These are phyloP conservation scores for Phaffomyces thermotolerans DNA, from an alignment of 805 yeast genomes.

Conservation along the genomic window DNA sequence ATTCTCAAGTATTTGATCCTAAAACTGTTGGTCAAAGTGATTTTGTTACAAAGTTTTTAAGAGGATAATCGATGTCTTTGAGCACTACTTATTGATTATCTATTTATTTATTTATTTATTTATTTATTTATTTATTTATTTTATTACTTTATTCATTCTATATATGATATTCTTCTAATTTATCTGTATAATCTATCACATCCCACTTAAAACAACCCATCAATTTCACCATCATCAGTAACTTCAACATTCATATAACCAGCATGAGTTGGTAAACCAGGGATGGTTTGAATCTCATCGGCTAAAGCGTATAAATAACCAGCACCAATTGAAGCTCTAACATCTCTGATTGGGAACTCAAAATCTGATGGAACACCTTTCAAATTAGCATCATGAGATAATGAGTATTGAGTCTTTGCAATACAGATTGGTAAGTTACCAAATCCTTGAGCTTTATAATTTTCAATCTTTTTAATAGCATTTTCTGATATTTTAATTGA, in stretches of 20 bases:
- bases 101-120: not conserved
- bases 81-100: too few relatives aligned
- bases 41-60: conserved; percentile 68
- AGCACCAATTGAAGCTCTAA: conserved; percentile 92
- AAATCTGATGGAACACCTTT: conserved; percentile 96
- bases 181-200: not conserved
- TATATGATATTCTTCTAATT: not conserved
- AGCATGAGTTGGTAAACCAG: conserved; percentile 92
- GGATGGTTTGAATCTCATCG: conserved; percentile 95
- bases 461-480: conserved; percentile 69
- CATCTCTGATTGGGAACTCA: conserved; percentile 89
- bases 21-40: conserved; percentile 41
- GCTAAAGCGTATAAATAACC: conserved; percentile 95
- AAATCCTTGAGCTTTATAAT: conserved; percentile 81
- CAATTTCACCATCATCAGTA: conserved; percentile 82
- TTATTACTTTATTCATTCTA: conserved; percentile 3
- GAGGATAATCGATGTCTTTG: conserved; percentile 32
- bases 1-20: conserved; percentile 34
- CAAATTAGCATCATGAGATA: conserved; percentile 87
- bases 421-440: conserved; percentile 90
- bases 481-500: conserved; percentile 61
- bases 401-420: conserved; percentile 95
- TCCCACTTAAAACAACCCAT: conserved; percentile 56
- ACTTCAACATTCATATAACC: conserved; percentile 98
- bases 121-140: conserved; percentile 4